These are phyloP conservation scores for Leccinum ponderosum DNA, from an alignment of 1,284 basidiomycete genomes.

Conservation along the genomic window DNA sequence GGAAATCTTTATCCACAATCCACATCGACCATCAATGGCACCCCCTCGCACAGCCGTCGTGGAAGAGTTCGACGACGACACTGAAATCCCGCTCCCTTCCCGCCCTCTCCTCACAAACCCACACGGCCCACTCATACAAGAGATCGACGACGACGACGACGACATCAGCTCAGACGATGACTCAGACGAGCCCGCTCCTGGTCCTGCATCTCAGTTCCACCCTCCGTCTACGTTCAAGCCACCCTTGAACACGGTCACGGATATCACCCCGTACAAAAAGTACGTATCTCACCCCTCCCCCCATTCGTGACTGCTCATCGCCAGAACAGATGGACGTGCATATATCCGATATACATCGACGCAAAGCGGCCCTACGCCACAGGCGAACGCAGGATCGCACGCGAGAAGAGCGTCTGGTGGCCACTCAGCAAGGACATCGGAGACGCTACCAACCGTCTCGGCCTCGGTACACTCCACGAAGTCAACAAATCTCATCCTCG, in stretches of 20 bases:
- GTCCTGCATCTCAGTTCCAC: constrained; percentile 53
- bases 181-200: constrained; percentile 39
- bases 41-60: constrained; percentile 55
- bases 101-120: constrained; percentile 65
- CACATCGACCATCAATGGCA: constrained; percentile 50
- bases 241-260: constrained; percentile 49
- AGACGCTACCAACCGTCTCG: constrained; percentile 76
- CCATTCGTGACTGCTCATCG: not conserved
- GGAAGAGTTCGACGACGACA: constrained; percentile 88
- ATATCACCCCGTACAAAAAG: constrained; percentile 80
- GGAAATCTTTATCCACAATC: constrained; percentile 14
- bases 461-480: constrained; percentile 83
- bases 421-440: constrained; percentile 92
- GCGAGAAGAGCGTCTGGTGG: constrained; percentile 88
- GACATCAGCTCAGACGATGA: constrained; percentile 33
- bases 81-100: constrained; percentile 73
- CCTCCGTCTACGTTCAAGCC: constrained; percentile 25
- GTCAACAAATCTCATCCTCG: constrained; percentile 88
- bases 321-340: constrained; percentile 78
- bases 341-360: constrained; percentile 98
- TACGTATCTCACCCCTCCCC: constrained; percentile 36
- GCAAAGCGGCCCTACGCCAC: constrained; percentile 86
- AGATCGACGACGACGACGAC: constrained; percentile 46
- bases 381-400: constrained; percentile 80
- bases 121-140: constrained; percentile 75